A percentile compares a stretch with the other conserved stretches of the same genome.
Evolutionary conservation across 345 rosid species (phyloP).

Genomic region (Psidium friedrichsthalianum): DNA sequence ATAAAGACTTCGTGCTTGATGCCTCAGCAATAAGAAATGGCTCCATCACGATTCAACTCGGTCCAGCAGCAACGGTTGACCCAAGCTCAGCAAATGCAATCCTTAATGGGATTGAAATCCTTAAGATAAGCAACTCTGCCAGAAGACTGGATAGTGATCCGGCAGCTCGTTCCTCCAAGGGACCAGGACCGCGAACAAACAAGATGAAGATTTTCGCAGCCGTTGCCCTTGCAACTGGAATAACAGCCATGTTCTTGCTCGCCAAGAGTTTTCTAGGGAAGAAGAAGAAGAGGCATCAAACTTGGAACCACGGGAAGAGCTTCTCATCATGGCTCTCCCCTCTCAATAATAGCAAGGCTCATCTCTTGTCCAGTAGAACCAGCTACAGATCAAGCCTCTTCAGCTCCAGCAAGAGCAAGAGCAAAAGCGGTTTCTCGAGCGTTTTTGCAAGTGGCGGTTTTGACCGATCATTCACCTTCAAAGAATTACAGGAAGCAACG

Average conservation of each 20-base stretch:
- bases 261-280: constrained; percentile 31
- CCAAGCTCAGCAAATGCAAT: constrained; percentile 43
- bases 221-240: constrained; percentile 39
- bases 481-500: constrained; percentile 55
- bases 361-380: constrained; percentile 41
- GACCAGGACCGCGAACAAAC: neutral
- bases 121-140: constrained; percentile 51
- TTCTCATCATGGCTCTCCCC: constrained; percentile 75
- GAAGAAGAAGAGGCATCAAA: constrained; percentile 38
- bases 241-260: constrained; percentile 33
- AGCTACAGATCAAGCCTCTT: constrained; percentile 47
- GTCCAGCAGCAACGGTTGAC: constrained; percentile 26
- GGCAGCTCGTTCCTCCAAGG: constrained; percentile 17
- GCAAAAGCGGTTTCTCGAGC: constrained; percentile 43
- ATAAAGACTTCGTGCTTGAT: constrained; percentile 40
- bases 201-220: constrained; percentile 43
- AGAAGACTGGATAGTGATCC: constrained; percentile 49
- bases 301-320: constrained; percentile 51
- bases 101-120: constrained; percentile 68
- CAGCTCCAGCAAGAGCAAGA: constrained; percentile 49
- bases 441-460: constrained; percentile 48
- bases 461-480: constrained; percentile 48
- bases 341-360: constrained; percentile 27
- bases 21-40: constrained; percentile 34
- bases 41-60: constrained; percentile 51